Base-by-base conservation (phyloP, 805 yeast species). In the Candida piceae region DNA sequence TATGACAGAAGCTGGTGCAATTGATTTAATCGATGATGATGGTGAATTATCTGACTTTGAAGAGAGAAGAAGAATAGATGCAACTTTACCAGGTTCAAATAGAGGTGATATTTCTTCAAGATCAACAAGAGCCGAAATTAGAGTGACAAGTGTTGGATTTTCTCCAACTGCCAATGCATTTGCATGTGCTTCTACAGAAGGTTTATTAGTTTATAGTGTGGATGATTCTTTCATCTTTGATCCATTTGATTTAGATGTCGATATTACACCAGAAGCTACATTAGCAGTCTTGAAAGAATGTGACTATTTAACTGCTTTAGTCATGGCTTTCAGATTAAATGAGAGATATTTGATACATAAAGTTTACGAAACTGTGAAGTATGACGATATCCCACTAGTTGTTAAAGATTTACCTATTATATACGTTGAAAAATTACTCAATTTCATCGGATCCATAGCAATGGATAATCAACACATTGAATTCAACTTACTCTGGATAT, bases 121-220 rank as follows among this genome's bases (percentile, higher is more conserved):
- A 50, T 74, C 76, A 34, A 69, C 77, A 1, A 74, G 88, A 46
- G 93, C 96, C 0, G 95, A 80, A 48, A 72, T 93, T n/a, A 68
- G 94, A 52, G 88, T 89, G 4, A 76, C 86, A 3, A 67, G 82
- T 3, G 71, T 93, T 20, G 73, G 71, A 48, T 93, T 89, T 53
- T 85, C 96, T 2, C 98, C 98, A 15, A 82, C 96, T 0, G 83
- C 94, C 2, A 70, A 82, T 16, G 78, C 94, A 23, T 93, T 93
- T 69, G 93, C 95, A 1, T 95, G 95, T 29, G 93, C 96, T 0
- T 80, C 96, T 1, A 93, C 98, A 0, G 97, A 90, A 58, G 98
- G 98, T 7, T 65, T 93, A 31, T 66, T 88, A 39, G 67, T 93
- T 1, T 93, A 75, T 57, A 81, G 95, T 1, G 74, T 88, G 27